These are phyloP conservation scores for Raddia guianensis DNA, from an alignment of 176 grass and related monocot species.

Conservation along the genomic window DNA sequence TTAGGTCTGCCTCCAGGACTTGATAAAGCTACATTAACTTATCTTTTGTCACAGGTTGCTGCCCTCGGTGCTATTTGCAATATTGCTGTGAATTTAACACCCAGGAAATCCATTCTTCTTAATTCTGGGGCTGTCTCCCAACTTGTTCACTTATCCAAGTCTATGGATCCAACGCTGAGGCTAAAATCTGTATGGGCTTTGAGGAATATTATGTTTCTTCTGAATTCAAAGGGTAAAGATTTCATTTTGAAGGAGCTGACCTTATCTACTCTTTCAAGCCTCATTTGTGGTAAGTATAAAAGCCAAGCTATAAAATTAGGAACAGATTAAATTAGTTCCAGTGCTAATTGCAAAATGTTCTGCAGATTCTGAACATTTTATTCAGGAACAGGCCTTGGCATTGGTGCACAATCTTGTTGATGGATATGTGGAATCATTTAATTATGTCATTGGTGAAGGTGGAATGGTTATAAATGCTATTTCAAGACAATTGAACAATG, in stretches of 20 bases:
- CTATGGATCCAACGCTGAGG: slow-evolving; percentile 80
- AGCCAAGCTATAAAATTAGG: slow-evolving; percentile 21
- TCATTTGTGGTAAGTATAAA: slow-evolving; percentile 78
- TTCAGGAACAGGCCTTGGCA: slow-evolving; percentile 92
- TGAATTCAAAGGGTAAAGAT: slow-evolving; percentile 80
- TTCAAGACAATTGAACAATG: slow-evolving; percentile 68
- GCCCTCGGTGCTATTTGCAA: slow-evolving; percentile 93
- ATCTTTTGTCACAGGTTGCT: slow-evolving; percentile 61
- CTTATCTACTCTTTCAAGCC: slow-evolving; percentile 63
- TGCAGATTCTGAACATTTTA: slow-evolving; percentile 86
- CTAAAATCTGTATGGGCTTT: slow-evolving; percentile 86
- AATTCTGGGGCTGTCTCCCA: slow-evolving; percentile 68
- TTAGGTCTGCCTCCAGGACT: slow-evolving; percentile 5
- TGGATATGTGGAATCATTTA: slow-evolving; percentile 61
- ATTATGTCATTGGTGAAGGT: slow-evolving; percentile 72
- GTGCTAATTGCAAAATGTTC: slow-evolving; percentile 36
- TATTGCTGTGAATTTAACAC: slow-evolving; percentile 78
- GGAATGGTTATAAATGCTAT: slow-evolving; percentile 69
- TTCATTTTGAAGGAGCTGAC: slow-evolving; percentile 80
- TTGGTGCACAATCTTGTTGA: slow-evolving; percentile 84
- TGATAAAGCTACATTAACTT: slow-evolving; percentile 2
- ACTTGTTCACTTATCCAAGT: slow-evolving; percentile 82
- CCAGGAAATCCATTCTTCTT: slow-evolving; percentile 78
- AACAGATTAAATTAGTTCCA: slow-evolving; percentile 13
- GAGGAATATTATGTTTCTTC: slow-evolving; percentile 94